Base-by-base conservation (phyloP, 371 early-diverging fungal genomes). In the Catenaria anguillulae region DNA sequence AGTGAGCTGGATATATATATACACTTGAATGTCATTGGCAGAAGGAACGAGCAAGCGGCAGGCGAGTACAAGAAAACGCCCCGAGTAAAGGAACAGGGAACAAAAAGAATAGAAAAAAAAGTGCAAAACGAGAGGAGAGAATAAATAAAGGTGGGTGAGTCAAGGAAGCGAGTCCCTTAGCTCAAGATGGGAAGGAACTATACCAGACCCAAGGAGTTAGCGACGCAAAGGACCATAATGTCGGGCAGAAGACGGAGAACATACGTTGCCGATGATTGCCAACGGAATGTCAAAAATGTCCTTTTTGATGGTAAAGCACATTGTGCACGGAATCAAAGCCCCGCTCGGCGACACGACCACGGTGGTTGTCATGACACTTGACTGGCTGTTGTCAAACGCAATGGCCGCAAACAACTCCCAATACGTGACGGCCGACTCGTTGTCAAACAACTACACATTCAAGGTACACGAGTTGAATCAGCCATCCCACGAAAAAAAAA, bases 361-460 rank as follows among this genome's bases (percentile, higher is more conserved):
- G 70, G 88, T 86, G 17, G 84, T 86, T 37, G 84, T 76, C 79
- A 86, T 85, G 56, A 87, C 85, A 5, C 86, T 77, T 65, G 87
- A 82, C 63, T 88, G 85, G 29, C 87, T 81, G 72, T 86, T 89
- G 68, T 91, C 90, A 67, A 92, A 90, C 24, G 92, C 87, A 63
- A 89, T 87, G 10, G 79, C 79, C n/a, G 87, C 81, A 70, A 89
- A 93, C 65, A 84, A 80, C 68, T 92, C 92, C 92, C 92, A 92
- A 68, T 93, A 93, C 52, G 87, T 85, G 19, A 91, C 91, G 1
- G 88, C 89, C 6, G 88, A 87, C 60, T 81, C 73, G 64, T 83
- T 84, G 70, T 90, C 89, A 92, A 93, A 90, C 60, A 93, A 75
- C n/a, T n/a, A n/a, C n/a, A n/a, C 85, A 86, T n/a, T n/a, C n/a